phyloP scores from a whole-genome alignment of 1,284 basidiomycete genomes.

The Butyriboletus appendiculatus region DNA sequence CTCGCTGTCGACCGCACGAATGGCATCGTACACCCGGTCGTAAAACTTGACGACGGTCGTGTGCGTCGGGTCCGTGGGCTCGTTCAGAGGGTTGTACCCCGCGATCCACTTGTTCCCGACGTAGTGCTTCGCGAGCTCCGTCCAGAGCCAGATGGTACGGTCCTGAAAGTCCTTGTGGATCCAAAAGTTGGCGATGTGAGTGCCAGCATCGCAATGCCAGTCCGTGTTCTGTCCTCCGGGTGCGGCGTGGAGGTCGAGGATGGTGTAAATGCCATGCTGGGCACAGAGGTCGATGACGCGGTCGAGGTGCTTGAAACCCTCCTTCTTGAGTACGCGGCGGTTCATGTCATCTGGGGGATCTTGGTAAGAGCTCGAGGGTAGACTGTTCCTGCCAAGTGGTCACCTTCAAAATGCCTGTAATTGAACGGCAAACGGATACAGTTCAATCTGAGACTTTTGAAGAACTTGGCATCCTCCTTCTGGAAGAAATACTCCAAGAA shows the following conservation, averaged over 20 bases:
- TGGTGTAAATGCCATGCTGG: slow-evolving; percentile 57
- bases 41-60: slow-evolving; percentile 60
- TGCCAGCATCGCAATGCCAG: slow-evolving; percentile 56
- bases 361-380: neutral
- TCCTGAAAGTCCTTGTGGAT: slow-evolving; percentile 78
- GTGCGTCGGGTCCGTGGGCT: slow-evolving; percentile 66
- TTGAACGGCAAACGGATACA: slow-evolving; percentile 69
- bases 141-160: slow-evolving; percentile 69
- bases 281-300: slow-evolving; percentile 62
- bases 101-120: slow-evolving; percentile 68
- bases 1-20: slow-evolving; percentile 62
- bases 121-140: slow-evolving; percentile 65
- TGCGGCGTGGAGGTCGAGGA: slow-evolving; percentile 62
- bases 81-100: slow-evolving; percentile 76
- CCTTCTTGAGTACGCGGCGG: slow-evolving; percentile 57
- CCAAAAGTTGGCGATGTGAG: slow-evolving; percentile 66
- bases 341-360: slow-evolving; percentile 56
- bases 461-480: slow-evolving; percentile 70
- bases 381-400: neutral
- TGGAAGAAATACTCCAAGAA: slow-evolving; percentile 76
- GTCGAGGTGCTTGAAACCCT: slow-evolving; percentile 66
- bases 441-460: slow-evolving; percentile 68
- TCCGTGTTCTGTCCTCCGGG: slow-evolving; percentile 61
- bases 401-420: slow-evolving; percentile 68
- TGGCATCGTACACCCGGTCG: slow-evolving; percentile 61